Percentiles rank a stretch among this genome's conserved stretches.
These are phyloP conservation scores for Pterocarpus macrocarpus DNA, from an alignment of 306 rosid genomes.

Conservation along the genomic window DNA sequence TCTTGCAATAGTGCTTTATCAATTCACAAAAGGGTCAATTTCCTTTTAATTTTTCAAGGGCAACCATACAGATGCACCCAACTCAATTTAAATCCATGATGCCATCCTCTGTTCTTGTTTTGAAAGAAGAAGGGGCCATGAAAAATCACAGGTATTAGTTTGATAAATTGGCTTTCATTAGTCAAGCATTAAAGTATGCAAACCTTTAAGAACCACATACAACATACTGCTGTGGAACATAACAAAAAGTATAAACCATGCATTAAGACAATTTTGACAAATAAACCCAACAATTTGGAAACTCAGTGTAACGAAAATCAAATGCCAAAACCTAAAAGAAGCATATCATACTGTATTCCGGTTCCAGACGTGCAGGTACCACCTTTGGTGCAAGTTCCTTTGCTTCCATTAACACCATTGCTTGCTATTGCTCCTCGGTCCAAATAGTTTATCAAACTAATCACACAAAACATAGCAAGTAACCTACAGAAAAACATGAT, in stretches of 20 bases:
- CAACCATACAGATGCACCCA: background rate
- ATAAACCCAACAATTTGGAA: background rate
- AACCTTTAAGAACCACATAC: background rate
- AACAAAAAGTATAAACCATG: background rate
- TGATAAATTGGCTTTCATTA: background rate
- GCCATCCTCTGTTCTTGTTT: background rate
- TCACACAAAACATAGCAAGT: constrained; percentile 76
- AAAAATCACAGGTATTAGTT: background rate
- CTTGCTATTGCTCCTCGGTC: constrained; percentile 97
- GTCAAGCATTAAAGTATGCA: background rate
- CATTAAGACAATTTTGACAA: background rate
- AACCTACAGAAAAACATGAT: constrained; percentile 64
- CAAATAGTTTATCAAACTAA: constrained; percentile 84
- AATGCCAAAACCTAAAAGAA: background rate
- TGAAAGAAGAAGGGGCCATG: background rate
- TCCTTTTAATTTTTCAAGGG: background rate
- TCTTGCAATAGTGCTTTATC: background rate
- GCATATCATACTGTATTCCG: constrained; percentile 73
- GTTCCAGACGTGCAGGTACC: constrained; percentile 77
- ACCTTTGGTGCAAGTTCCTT: constrained; percentile 65
- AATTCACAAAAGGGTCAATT: background rate
- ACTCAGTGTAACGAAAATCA: background rate
- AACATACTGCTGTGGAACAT: background rate
- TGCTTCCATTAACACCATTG: constrained; percentile 94
- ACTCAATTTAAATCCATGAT: background rate